phyloP scores from a whole-genome alignment of 768 basidiomycete genomes.

The Calocybe indica region DNA sequence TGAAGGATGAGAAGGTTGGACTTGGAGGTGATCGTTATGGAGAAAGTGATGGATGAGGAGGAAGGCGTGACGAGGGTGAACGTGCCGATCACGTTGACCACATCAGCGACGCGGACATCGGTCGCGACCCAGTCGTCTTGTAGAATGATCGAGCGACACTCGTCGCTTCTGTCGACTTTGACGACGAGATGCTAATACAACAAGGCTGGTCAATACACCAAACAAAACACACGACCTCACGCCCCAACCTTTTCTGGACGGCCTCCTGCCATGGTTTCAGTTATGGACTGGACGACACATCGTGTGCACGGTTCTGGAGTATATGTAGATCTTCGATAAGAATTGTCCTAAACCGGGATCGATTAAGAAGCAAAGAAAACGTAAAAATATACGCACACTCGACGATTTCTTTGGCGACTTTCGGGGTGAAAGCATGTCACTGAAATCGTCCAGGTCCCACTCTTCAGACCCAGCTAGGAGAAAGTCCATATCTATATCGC shows the following conservation, averaged over 20 bases:
- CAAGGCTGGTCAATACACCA: constrained; percentile 1
- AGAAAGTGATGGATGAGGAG: constrained; percentile 27
- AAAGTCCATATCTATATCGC: constrained; percentile 33
- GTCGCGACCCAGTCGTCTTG: constrained; percentile 75
- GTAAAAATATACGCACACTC: too few species aligned
- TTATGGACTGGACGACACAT: constrained; percentile 47
- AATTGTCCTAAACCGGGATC: too few species aligned
- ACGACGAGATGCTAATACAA: constrained; percentile 44
- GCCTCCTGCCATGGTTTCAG: constrained; percentile 14
- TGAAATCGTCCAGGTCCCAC: constrained; percentile 58
- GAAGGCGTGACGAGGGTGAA: constrained; percentile 22
- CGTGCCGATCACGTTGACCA: constrained; percentile 68
- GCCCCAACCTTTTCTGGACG: too few species aligned
- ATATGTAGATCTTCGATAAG: constrained; percentile 11
- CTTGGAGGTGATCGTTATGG: constrained; percentile 56
- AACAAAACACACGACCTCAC: constrained; percentile 9
- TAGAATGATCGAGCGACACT: constrained; percentile 48
- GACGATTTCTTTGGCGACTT: constrained; percentile 44
- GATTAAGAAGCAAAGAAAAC: too few species aligned
- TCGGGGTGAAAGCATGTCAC: constrained; percentile 36
- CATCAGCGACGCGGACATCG: constrained; percentile 63
- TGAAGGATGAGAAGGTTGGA: constrained; percentile 78
- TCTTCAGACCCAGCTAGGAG: constrained; percentile 63
- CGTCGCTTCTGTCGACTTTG: constrained; percentile 30
- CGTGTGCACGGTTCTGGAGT: constrained; percentile 40